Percentiles rank a stretch among this genome's conserved stretches.
Conservation (phyloP, 257 asterid species). For the Nicotiana obtusifolia region DNA sequence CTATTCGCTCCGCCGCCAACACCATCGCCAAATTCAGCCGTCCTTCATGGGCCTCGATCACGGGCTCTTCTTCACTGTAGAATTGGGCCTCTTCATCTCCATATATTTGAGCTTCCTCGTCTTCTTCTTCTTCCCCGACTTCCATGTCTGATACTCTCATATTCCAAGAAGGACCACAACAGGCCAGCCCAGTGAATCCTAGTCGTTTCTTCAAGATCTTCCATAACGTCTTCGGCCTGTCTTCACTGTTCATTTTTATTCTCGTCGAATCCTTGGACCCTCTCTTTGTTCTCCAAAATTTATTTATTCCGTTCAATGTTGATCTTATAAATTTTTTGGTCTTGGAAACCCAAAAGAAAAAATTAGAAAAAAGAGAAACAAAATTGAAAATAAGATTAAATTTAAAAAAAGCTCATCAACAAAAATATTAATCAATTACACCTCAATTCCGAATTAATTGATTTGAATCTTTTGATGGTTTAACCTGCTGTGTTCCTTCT, state of each 20-base stretch:
- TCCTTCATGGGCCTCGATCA: neutral
- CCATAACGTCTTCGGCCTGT: neutral
- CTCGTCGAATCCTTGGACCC: too few species aligned
- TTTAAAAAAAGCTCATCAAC: neutral
- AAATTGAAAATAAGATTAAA: neutral
- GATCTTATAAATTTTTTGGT: too few species aligned
- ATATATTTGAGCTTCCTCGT: neutral
- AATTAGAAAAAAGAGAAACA: neutral
- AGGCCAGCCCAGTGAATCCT: neutral
- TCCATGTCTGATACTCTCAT: neutral
- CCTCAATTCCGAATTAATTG: too few species aligned
- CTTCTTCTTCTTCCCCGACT: neutral
- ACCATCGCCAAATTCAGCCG: conserved; percentile 14
- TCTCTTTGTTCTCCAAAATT: neutral
- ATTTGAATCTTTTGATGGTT: neutral
- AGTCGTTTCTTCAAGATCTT: conserved; percentile 3
- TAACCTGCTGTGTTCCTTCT: neutral
- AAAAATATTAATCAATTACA: too few species aligned
- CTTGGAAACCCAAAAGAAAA: neutral
- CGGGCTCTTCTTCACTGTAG: neutral
- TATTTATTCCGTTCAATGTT: neutral
- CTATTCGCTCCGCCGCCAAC: conserved; percentile 10
- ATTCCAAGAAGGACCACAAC: conserved; percentile 18
- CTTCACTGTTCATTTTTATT: neutral
- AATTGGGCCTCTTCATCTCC: neutral